These are phyloP conservation scores for Acanthamoeba lenticulata DNA, from an alignment of 208 protist species.

Conservation along the genomic window DNA sequence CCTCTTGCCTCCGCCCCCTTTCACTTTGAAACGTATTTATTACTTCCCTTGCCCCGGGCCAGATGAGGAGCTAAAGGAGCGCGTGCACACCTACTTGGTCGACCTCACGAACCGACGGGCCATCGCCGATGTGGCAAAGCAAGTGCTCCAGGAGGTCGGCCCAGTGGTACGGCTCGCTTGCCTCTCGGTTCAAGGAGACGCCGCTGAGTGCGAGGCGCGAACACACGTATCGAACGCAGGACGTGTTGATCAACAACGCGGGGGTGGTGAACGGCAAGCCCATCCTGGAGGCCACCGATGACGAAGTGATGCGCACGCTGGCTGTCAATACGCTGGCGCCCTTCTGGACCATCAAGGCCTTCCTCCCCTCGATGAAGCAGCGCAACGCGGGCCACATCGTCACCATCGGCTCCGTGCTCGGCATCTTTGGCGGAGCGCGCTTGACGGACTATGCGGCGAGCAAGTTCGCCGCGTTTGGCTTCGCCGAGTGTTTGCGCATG, in stretches of 20 bases:
- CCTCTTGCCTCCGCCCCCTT: too few relatives aligned
- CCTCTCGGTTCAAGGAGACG: not conserved
- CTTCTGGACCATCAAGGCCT: constrained; percentile 46
- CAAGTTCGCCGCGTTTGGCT: constrained; percentile 52
- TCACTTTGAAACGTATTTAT: not conserved
- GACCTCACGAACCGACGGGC: not conserved
- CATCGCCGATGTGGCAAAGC: not conserved
- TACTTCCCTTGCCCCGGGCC: not conserved
- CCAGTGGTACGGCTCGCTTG: not conserved
- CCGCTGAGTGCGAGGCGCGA: not conserved
- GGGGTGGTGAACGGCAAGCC: constrained; percentile 34
- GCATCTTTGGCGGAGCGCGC: constrained; percentile 9
- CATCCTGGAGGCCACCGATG: not conserved
- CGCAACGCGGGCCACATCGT: constrained; percentile 29
- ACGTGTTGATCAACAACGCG: constrained; percentile 45
- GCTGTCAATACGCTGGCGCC: constrained; percentile 10
- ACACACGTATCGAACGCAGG: not conserved
- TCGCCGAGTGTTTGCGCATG: constrained; percentile 58
- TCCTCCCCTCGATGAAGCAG: constrained; percentile 30
- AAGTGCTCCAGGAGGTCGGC: not conserved
- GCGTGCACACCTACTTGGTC: constrained; percentile 9
- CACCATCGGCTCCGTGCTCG: not conserved
- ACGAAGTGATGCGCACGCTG: not conserved
- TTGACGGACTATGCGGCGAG: constrained; percentile 66
- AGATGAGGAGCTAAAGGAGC: not conserved